A percentile compares a stretch with the other conserved stretches of the same genome.
These are phyloP conservation scores for Adenanthera pavonina DNA, from an alignment of 306 rosid genomes.

Conservation along the genomic window DNA sequence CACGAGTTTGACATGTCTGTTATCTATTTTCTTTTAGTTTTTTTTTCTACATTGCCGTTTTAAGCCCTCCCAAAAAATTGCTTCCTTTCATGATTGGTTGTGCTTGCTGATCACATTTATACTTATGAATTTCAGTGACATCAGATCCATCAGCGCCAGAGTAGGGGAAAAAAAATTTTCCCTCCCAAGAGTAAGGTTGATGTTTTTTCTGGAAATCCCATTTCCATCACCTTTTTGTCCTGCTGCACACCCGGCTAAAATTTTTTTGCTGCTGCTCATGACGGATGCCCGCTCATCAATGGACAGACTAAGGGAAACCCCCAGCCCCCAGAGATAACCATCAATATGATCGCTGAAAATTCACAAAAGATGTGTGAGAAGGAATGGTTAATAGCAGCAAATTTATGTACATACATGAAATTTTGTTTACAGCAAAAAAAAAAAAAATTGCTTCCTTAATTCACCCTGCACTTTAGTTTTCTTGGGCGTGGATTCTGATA, in stretches of 20 bases:
- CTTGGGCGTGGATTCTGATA: background rate
- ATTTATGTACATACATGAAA: conserved; percentile 32
- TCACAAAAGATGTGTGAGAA: conserved; percentile 1
- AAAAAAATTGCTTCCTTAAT: background rate
- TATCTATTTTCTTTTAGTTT: background rate
- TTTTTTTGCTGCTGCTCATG: conserved; percentile 29
- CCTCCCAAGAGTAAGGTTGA: conserved; percentile 33
- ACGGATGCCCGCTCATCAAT: conserved; percentile 12
- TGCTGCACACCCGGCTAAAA: background rate
- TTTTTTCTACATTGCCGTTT: background rate
- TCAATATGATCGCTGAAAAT: background rate
- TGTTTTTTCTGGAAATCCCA: conserved; percentile 13
- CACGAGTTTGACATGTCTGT: conserved; percentile 4
- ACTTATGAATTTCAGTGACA: conserved; percentile 43
- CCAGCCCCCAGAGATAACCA: background rate
- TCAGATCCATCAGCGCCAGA: conserved; percentile 44
- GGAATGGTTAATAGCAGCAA: conserved; percentile 1
- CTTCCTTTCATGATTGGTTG: background rate
- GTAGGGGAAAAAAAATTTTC: conserved; percentile 25
- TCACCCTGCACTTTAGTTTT: background rate
- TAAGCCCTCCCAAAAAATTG: background rate
- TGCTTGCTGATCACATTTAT: conserved; percentile 11
- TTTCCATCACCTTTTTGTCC: conserved; percentile 24
- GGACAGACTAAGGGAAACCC: background rate
- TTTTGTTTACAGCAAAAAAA: conserved; percentile 31